Conservation (phyloP, 2,329 filamentous ascomycete genomes). For the Colletotrichum filicis region DNA sequence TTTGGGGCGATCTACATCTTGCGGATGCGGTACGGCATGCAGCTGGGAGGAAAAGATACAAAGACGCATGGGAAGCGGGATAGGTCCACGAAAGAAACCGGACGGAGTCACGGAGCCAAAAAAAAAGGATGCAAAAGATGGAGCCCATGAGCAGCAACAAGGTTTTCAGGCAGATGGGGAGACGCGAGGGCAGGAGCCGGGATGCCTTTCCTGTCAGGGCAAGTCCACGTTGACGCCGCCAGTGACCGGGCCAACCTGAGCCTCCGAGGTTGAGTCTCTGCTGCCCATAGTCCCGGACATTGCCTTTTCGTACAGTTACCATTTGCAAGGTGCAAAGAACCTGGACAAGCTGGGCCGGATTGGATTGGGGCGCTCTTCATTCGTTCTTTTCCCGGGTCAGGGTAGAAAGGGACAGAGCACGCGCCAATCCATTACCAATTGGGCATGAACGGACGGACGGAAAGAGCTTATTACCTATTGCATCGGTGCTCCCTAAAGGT, state of each 20-base stretch:
- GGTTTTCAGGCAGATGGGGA: constrained; percentile 32
- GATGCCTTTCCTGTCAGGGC: constrained; percentile 13
- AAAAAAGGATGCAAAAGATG: not conserved
- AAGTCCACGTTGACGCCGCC: constrained; percentile 1
- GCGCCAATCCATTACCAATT: not conserved
- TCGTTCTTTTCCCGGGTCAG: not conserved
- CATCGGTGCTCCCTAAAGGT: not conserved
- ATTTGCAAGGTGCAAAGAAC: not conserved
- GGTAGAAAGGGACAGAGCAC: not conserved
- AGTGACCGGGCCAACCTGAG: not conserved
- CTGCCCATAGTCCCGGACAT: not conserved
- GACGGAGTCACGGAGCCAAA: not conserved
- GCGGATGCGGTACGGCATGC: too few species aligned
- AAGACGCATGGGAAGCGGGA: not conserved
- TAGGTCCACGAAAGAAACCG: not conserved
- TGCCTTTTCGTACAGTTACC: not conserved
- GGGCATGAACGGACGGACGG: not conserved
- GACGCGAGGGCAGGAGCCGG: constrained; percentile 13
- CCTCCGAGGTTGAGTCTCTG: not conserved
- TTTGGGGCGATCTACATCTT: not conserved
- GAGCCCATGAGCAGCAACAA: constrained; percentile 18
- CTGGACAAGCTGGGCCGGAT: not conserved
- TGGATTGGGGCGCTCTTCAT: not conserved
- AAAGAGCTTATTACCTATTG: not conserved
- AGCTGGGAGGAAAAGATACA: not conserved